These are phyloP conservation scores for Oropetium thomaeum DNA, from an alignment of 176 grass and related monocot genomes.

Conservation along the genomic window DNA sequence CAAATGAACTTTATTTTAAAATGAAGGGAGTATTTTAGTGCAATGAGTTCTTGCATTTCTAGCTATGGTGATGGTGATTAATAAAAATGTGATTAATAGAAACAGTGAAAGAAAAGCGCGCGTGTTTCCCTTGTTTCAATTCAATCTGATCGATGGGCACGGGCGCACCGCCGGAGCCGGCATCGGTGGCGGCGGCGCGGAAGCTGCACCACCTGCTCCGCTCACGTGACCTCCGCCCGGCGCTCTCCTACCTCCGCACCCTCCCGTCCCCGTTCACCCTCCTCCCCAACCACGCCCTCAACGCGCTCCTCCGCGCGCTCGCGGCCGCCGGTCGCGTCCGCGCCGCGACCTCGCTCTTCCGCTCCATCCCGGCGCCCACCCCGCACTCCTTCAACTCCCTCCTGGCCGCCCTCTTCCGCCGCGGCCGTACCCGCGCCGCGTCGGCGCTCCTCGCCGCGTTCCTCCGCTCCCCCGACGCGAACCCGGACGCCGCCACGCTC, in stretches of 20 bases:
- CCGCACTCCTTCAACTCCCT: constrained; percentile 84
- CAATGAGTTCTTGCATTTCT: background rate
- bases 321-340: constrained; percentile 64
- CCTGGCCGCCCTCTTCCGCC: constrained; percentile 55
- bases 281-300: constrained; percentile 70
- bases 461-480: constrained; percentile 39
- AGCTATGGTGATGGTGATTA: too few species aligned
- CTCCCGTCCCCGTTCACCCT: constrained; percentile 49
- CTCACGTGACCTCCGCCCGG: constrained; percentile 64
- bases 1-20: too few species aligned
- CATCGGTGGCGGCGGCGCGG: constrained; percentile 46
- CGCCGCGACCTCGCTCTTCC: constrained; percentile 55
- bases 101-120: background rate
- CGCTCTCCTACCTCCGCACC: constrained; percentile 41
- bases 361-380: constrained; percentile 54
- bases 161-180: constrained; percentile 19
- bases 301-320: constrained; percentile 83
- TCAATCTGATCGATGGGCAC: constrained; percentile 27
- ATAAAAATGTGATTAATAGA: too few species aligned
- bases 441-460: constrained; percentile 54
- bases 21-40: too few species aligned
- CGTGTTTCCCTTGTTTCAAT: background rate
- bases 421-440: constrained; percentile 50
- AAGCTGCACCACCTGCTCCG: constrained; percentile 61
- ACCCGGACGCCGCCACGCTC: constrained; percentile 63